phyloP scores from a whole-genome alignment of 805 yeast species.

The Torulaspora indica region DNA sequence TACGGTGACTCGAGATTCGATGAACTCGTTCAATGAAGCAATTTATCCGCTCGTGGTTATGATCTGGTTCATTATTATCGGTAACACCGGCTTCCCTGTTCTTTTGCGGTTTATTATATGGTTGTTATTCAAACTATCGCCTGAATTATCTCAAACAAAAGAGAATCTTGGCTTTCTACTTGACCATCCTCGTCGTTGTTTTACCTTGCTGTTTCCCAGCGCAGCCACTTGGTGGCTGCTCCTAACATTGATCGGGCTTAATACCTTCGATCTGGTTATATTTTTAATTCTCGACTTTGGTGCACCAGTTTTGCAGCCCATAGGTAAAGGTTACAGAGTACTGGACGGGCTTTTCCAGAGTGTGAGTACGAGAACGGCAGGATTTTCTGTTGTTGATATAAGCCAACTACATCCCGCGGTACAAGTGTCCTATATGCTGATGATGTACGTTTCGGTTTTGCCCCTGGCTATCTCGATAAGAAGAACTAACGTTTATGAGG shows the following conservation, averaged over 20 bases:
- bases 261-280: constrained; percentile 71
- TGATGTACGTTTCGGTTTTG: constrained; percentile 97
- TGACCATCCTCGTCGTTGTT: constrained; percentile 97
- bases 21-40: constrained; percentile 60
- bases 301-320: constrained; percentile 45
- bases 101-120: constrained; percentile 76
- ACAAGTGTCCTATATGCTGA: constrained; percentile 86
- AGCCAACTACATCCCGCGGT: constrained; percentile 78
- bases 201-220: constrained; percentile 85
- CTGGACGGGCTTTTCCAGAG: constrained; percentile 88
- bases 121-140: constrained; percentile 64
- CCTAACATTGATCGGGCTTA: constrained; percentile 64
- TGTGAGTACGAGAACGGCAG: constrained; percentile 90
- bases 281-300: constrained; percentile 74
- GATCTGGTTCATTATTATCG: constrained; percentile 74
- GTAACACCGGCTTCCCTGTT: constrained; percentile 93
- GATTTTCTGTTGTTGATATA: constrained; percentile 70
- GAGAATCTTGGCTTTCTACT: constrained; percentile 82
- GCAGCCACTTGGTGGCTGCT: constrained; percentile 95
- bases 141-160: constrained; percentile 53
- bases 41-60: constrained; percentile 60
- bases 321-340: constrained; percentile 64
- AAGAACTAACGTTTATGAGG: constrained; percentile 96
- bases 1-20: constrained; percentile 76
- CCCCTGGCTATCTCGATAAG: constrained; percentile 96